These are phyloP conservation scores for Hypomyces rosellus DNA, from an alignment of 2,329 filamentous ascomycete species.

Conservation along the genomic window DNA sequence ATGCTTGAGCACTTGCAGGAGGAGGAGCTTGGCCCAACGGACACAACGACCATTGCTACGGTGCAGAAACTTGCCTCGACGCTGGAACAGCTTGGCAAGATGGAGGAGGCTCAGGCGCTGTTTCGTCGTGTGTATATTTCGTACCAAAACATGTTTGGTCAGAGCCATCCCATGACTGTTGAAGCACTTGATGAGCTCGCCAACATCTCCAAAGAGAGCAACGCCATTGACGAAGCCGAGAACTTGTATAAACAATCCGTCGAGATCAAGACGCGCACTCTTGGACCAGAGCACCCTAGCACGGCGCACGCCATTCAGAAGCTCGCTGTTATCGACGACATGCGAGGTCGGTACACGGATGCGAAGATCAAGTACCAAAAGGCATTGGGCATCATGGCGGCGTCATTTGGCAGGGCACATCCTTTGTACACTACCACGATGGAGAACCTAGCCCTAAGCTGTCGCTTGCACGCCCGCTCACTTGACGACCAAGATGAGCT, in stretches of 20 bases:
- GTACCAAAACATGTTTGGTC: slow-evolving; percentile 21
- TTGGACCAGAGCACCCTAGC: slow-evolving; percentile 18
- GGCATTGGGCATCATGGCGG: slow-evolving; percentile 17
- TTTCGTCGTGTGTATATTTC: slow-evolving; percentile 21
- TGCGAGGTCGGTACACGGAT: slow-evolving; percentile 16
- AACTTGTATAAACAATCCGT: slow-evolving; percentile 20
- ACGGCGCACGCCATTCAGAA: slow-evolving; percentile 20
- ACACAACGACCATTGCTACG: slow-evolving; percentile 19
- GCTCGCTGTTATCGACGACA: slow-evolving; percentile 21
- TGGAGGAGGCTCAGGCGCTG: slow-evolving; percentile 20
- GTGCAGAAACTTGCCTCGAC: slow-evolving; percentile 21
- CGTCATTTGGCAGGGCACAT: slow-evolving; percentile 18
- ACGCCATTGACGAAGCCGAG: slow-evolving; percentile 24
- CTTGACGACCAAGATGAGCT: slow-evolving; percentile 8
- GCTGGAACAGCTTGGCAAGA: slow-evolving; percentile 17
- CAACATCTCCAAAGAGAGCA: slow-evolving; percentile 17
- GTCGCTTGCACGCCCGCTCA: slow-evolving; percentile 12
- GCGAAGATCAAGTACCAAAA: slow-evolving; percentile 17
- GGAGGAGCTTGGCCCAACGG: slow-evolving; percentile 17
- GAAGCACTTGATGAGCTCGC: slow-evolving; percentile 23
- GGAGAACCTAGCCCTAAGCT: slow-evolving; percentile 20
- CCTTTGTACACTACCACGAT: slow-evolving; percentile 18
- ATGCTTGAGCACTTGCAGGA: slow-evolving; percentile 19
- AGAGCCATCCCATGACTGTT: slow-evolving; percentile 21
- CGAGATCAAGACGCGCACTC: slow-evolving; percentile 17